Conservation (phyloP, 176 grass and related monocot genomes). For the Miscanthus lutarioriparius region DNA sequence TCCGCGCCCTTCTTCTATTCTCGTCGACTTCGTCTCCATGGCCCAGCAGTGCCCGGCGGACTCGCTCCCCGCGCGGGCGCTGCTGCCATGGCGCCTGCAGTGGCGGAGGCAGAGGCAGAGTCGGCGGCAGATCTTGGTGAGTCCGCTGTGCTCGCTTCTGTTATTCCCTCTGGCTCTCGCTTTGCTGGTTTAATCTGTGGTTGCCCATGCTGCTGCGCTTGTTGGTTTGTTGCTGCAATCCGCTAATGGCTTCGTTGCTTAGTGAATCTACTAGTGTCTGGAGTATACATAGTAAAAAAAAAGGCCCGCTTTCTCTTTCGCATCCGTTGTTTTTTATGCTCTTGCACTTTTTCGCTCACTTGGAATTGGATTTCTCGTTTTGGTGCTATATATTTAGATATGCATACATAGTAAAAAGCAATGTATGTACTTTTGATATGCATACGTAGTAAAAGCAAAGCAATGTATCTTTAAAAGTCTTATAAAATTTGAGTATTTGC, state of each 20-base stretch:
- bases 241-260: neutral
- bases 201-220: neutral
- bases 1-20: neutral
- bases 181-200: neutral
- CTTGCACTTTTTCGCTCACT: neutral
- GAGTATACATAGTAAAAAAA: too few relatives aligned
- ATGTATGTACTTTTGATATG: neutral
- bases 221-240: neutral
- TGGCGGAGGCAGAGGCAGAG: neutral
- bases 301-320: neutral
- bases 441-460: too few relatives aligned
- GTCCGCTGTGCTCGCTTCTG: neutral
- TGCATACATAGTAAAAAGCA: too few relatives aligned
- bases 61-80: neutral
- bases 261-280: neutral
- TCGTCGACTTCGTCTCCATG: neutral
- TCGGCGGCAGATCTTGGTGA: constrained; percentile 5
- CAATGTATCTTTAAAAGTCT: too few relatives aligned
- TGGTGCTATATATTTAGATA: too few relatives aligned
- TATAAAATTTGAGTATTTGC: too few relatives aligned
- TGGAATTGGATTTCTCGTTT: neutral
- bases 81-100: neutral
- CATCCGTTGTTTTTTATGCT: neutral
- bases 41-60: neutral
- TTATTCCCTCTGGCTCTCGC: neutral